Conservation (phyloP, 257 asterid genomes). For the Gardenia jasminoides region DNA sequence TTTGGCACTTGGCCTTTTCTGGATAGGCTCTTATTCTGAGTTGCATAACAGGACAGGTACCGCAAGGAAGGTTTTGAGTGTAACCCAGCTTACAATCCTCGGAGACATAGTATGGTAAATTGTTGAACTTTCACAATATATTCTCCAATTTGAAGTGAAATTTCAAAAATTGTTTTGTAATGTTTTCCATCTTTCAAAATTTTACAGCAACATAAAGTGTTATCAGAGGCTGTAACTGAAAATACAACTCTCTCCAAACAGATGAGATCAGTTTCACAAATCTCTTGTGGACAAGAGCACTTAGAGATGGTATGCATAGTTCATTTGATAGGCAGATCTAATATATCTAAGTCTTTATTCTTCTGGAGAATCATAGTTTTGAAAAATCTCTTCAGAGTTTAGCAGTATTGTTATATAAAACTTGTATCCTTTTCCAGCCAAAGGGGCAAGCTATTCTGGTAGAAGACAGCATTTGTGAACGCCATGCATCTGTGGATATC, state of each 20-base stretch:
- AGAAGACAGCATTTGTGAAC: constrained; percentile 28
- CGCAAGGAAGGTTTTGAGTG: constrained; percentile 15
- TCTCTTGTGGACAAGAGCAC: constrained; percentile 7
- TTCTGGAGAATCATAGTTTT: not conserved
- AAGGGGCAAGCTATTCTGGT: constrained; percentile 37
- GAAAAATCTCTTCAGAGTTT: not conserved
- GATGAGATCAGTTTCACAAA: constrained; percentile 1
- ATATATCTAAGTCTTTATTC: not conserved
- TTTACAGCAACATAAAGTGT: constrained; percentile 16
- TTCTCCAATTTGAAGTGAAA: not conserved
- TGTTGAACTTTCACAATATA: not conserved
- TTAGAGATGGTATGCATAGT: constrained; percentile 11
- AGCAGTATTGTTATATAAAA: not conserved
- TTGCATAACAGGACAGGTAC: constrained; percentile 26
- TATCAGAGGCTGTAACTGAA: constrained; percentile 5
- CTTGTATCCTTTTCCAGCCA: constrained; percentile 26
- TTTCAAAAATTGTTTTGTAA: not conserved
- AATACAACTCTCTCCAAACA: constrained; percentile 6
- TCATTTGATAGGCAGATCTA: not conserved
- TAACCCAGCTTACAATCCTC: constrained; percentile 13
- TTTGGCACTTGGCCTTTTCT: not conserved
- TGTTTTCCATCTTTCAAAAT: not conserved
- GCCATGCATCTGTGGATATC: constrained; percentile 30
- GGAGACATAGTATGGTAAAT: constrained; percentile 19
- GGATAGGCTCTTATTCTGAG: not conserved